Percentiles rank a stretch among this genome's conserved stretches.
phyloP scores from a whole-genome alignment of 192 early-diverging fungal species.

The Oehlia diaphana region DNA sequence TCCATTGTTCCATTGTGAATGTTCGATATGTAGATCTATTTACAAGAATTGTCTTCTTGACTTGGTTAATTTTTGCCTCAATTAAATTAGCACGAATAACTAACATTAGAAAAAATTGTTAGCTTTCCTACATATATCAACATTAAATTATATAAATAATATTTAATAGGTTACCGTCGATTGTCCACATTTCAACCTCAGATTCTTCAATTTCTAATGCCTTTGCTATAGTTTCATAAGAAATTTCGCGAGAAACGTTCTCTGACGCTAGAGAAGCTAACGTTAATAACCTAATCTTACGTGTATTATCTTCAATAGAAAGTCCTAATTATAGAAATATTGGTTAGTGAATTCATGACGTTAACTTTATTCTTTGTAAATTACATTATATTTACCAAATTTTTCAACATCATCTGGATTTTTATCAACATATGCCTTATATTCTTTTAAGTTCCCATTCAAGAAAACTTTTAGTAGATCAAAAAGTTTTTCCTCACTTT shows the following conservation, averaged over 20 bases:
- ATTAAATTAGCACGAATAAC: conserved; percentile 86
- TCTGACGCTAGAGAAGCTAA: conserved; percentile 76
- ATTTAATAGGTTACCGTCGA: conserved; percentile 55
- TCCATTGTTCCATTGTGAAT: conserved; percentile 85
- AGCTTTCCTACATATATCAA: not conserved
- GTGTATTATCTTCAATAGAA: conserved; percentile 53
- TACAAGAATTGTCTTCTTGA: conserved; percentile 75
- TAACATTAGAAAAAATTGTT: not conserved
- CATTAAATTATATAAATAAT: not conserved
- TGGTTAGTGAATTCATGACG: not conserved
- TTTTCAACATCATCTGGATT: conserved; percentile 56
- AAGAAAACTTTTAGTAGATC: conserved; percentile 72
- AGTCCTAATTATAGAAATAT: conserved; percentile 34
- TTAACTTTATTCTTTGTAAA: not conserved
- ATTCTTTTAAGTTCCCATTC: conserved; percentile 63
- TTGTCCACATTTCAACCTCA: conserved; percentile 95
- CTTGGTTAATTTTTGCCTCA: conserved; percentile 94
- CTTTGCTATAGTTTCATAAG: conserved; percentile 72
- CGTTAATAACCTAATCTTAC: conserved; percentile 87
- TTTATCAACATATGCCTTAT: conserved; percentile 58
- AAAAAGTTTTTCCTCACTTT: conserved; percentile 52
- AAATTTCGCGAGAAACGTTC: conserved; percentile 65
- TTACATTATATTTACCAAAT: conserved; percentile 39
- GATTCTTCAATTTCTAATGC: conserved; percentile 72
- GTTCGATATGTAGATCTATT: conserved; percentile 82